These are phyloP conservation scores for Nepenthes alata DNA, from an alignment of 179 eudicot genomes.

Conservation along the genomic window DNA sequence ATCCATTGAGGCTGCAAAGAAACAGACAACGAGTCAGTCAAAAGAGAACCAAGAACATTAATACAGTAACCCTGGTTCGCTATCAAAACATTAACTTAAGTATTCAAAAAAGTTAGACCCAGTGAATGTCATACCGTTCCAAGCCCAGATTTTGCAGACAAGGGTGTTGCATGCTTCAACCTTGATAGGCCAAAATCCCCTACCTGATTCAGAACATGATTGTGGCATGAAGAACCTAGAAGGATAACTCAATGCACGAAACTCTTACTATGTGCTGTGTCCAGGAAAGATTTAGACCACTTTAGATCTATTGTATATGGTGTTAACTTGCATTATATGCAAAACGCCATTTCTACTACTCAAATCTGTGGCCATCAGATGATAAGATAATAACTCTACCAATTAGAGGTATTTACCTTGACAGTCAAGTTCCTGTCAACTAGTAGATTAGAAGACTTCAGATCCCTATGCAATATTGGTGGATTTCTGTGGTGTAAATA, in stretches of 20 bases:
- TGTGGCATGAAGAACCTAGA: not conserved
- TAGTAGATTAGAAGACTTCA: slow-evolving; percentile 72
- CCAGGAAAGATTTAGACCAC: too few species aligned
- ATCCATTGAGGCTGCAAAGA: slow-evolving; percentile 75
- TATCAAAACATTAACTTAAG: too few species aligned
- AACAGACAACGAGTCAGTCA: not conserved
- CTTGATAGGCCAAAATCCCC: slow-evolving; percentile 41
- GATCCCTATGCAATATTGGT: slow-evolving; percentile 71
- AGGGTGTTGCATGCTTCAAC: slow-evolving; percentile 30
- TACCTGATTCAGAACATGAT: slow-evolving; percentile 15
- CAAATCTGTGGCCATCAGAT: not conserved
- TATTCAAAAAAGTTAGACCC: not conserved
- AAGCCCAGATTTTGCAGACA: slow-evolving; percentile 35
- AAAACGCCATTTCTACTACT: too few species aligned
- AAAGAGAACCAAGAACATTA: not conserved
- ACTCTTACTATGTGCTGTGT: too few species aligned
- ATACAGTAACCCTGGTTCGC: not conserved
- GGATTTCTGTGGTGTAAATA: slow-evolving; percentile 77
- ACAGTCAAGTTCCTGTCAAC: slow-evolving; percentile 78
- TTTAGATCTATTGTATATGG: too few species aligned
- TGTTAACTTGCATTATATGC: too few species aligned
- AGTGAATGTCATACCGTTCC: slow-evolving; percentile 29
- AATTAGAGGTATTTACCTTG: slow-evolving; percentile 31
- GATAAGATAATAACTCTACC: not conserved
- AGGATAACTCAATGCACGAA: too few species aligned